Evolutionary conservation across 169 alveolate genomes (phyloP).

Genomic region (Cryptosporidium parvum): DNA sequence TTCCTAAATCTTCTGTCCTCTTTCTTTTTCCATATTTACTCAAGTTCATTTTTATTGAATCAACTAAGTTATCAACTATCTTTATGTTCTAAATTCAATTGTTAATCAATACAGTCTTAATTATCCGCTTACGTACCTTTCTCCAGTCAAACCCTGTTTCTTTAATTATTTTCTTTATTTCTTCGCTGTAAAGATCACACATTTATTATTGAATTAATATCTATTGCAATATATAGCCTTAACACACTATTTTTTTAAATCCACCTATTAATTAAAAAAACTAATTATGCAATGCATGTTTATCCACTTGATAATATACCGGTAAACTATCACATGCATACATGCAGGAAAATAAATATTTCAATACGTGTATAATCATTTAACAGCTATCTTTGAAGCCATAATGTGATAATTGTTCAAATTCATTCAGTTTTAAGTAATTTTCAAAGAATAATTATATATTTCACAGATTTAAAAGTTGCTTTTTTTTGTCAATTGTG

Average conservation of each 20-base stretch:
- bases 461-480: neutral
- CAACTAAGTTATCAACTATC: slow-evolving; percentile 34
- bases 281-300: slow-evolving; percentile 49
- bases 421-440: neutral
- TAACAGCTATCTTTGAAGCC: too few relatives aligned
- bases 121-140: slow-evolving; percentile 14
- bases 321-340: slow-evolving; percentile 39
- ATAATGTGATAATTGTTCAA: too few relatives aligned
- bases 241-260: neutral
- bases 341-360: slow-evolving; percentile 1
- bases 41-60: slow-evolving; percentile 35
- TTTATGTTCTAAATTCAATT: slow-evolving; percentile 16
- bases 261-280: neutral
- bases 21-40: slow-evolving; percentile 22
- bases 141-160: slow-evolving; percentile 67
- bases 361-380: neutral
- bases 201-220: neutral
- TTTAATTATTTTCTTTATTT: slow-evolving; percentile 13
- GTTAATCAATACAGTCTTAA: neutral
- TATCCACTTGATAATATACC: slow-evolving; percentile 37
- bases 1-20: neutral
- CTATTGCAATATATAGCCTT: neutral
- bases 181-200: neutral
- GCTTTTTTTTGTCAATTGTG: neutral
- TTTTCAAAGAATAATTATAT: neutral